Evolutionary conservation across 2,329 filamentous ascomycete genomes (phyloP), one percentile per base, ranked within the genome.

Genomic region (Talaromyces sp.): DNA sequence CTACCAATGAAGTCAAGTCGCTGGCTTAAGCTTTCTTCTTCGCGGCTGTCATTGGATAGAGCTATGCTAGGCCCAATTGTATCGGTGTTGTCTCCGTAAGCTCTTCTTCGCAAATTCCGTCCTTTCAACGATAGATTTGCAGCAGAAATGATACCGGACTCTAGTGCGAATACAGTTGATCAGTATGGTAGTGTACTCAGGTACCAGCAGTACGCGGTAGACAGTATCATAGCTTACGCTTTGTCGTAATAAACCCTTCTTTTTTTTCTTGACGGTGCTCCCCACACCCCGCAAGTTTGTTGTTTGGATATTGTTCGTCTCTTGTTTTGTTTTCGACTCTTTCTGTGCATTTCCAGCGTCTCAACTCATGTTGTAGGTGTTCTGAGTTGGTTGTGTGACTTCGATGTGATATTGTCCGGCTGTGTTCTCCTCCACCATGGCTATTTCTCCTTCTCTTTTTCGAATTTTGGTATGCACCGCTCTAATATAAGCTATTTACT

Each of bases 381-480:
- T 43, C 5, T 1, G 39, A n/a, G 2, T 43, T 43, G 5, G 39
- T 43, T 43, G 15, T n/a, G 15, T 8, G 39, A n/a, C 39, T 43
- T 17, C 15, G 5, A 3, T 15, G 37, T 43, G 17, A 6, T n/a
- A 43, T n/a, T 7, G 39, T 43, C 39, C 17, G 39, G 39, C 4
- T 43, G 4, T 43, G 6, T n/a, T 43, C 39, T n/a, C n/a, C 2
- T n/a, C 39, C 39, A 17, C 31, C 15, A 56, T 56, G 52, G n/a
- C 52, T n/a, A 72, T 7, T 87, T 86, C 57, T 31, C 57, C 57
- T 35, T 60, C 57, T 19, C 13, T 60, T 8, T 47, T 60, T 35
- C 39, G 57, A n/a, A 31, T 60, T 19, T 6, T 60, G 57, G 57
- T 60, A 60, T 31, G 6, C 27, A 7, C 27, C 27, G 27, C 27